A percentile compares a stretch with the other conserved stretches of the same genome.
phyloP scores from a whole-genome alignment of 306 rosid genomes.

The Quercus ilex region DNA sequence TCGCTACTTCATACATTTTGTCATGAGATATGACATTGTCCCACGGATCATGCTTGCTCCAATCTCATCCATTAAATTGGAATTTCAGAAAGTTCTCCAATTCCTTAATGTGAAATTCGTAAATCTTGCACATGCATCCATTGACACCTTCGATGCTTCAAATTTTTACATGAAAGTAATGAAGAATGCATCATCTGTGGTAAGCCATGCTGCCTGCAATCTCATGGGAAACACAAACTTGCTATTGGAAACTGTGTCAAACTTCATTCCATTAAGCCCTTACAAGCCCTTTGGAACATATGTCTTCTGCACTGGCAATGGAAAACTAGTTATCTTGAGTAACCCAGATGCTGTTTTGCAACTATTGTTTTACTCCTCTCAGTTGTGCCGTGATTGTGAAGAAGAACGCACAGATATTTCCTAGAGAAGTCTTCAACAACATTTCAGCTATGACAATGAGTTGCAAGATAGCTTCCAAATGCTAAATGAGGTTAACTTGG shows the following conservation, averaged over 20 bases:
- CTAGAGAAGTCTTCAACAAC: conserved; percentile 41
- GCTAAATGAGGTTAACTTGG: conserved; percentile 33
- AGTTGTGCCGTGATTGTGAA: conserved; percentile 23
- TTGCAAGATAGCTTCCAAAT: conserved; percentile 28
- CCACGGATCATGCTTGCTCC: conserved; percentile 74
- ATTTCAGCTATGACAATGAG: conserved; percentile 35
- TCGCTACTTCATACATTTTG: conserved; percentile 50
- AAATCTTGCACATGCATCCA: background rate
- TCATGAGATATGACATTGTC: conserved; percentile 55
- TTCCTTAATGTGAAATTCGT: conserved; percentile 17
- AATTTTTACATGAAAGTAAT: conserved; percentile 46
- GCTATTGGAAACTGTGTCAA: conserved; percentile 45
- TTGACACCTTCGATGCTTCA: background rate
- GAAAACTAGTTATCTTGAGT: conserved; percentile 35
- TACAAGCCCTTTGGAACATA: conserved; percentile 82
- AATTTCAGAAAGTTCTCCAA: conserved; percentile 24
- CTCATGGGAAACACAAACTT: conserved; percentile 75
- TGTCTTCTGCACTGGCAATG: conserved; percentile 48
- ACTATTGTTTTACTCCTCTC: conserved; percentile 51
- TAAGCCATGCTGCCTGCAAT: conserved; percentile 57
- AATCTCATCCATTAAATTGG: conserved; percentile 28
- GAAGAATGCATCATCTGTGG: conserved; percentile 42
- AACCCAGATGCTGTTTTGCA: conserved; percentile 76
- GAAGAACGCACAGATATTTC: conserved; percentile 26
- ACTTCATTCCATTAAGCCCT: conserved; percentile 59